Percentiles rank a stretch among this genome's conserved stretches.
Evolutionary conservation across 768 basidiomycete species (phyloP).

Genomic region (Pilatotrama ljubarskyi): DNA sequence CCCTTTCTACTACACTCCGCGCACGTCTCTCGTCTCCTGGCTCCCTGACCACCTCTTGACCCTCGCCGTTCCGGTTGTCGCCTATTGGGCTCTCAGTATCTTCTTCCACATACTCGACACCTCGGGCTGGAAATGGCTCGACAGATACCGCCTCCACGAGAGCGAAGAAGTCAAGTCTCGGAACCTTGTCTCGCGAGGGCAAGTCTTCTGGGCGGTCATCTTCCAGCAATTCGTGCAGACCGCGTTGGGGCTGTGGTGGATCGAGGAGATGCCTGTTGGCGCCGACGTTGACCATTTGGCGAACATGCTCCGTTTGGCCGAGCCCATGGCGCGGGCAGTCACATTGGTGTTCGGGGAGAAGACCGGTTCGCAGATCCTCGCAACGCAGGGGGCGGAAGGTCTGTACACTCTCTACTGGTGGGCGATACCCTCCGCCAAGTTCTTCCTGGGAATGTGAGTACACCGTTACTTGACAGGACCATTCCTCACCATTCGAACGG

Average conservation of each 20-base stretch:
- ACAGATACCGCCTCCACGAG: slow-evolving; percentile 87
- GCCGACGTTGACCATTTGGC: slow-evolving; percentile 37
- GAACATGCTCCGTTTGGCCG: slow-evolving; percentile 42
- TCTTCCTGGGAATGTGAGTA: slow-evolving; percentile 82
- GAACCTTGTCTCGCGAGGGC: slow-evolving; percentile 68
- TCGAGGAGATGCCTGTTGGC: slow-evolving; percentile 43
- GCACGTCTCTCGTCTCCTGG: slow-evolving; percentile 18
- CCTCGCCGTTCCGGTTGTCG: slow-evolving; percentile 70
- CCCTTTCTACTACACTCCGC: slow-evolving; percentile 30
- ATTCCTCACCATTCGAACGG: background rate
- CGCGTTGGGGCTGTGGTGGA: slow-evolving; percentile 63
- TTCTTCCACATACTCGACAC: slow-evolving; percentile 83
- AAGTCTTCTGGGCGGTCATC: slow-evolving; percentile 81
- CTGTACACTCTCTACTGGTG: slow-evolving; percentile 89
- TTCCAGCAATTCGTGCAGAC: slow-evolving; percentile 90
- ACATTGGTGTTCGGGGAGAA: slow-evolving; percentile 44
- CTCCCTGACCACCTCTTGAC: slow-evolving; percentile 74
- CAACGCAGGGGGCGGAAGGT: slow-evolving; percentile 38
- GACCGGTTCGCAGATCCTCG: slow-evolving; percentile 38
- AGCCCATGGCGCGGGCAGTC: slow-evolving; percentile 40
- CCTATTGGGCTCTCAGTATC: slow-evolving; percentile 82
- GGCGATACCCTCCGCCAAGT: slow-evolving; percentile 74
- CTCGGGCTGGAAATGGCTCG: slow-evolving; percentile 74
- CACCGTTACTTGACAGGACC: background rate
- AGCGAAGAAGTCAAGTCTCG: slow-evolving; percentile 71